phyloP scores from a whole-genome alignment of 805 yeast species.

The Danielozyma ontarioensis region DNA sequence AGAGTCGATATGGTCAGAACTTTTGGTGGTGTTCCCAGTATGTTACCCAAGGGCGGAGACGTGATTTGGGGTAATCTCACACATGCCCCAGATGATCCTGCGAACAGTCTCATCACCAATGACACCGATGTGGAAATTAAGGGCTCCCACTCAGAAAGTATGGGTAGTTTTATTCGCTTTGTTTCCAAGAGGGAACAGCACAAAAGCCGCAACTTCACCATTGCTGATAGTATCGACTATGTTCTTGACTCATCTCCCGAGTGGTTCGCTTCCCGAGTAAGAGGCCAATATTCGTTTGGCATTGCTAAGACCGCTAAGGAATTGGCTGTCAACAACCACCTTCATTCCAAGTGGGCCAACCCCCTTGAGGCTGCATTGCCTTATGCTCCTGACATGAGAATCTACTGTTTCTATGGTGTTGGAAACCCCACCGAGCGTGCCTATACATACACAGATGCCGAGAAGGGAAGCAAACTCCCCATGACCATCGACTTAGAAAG shows the following conservation, averaged over 20 bases:
- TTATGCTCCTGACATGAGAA: conserved; percentile 85
- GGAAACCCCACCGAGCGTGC: conserved; percentile 96
- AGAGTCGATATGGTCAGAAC: conserved; percentile 79
- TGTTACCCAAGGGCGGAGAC: conserved; percentile 96
- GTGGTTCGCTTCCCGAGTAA: conserved; percentile 67
- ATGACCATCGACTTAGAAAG: conserved; percentile 67
- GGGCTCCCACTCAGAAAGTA: conserved; percentile 34
- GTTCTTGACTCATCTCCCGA: conserved; percentile 61
- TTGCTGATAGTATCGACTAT: conserved; percentile 63
- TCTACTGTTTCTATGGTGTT: conserved; percentile 91
- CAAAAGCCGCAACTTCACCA: conserved; percentile 48
- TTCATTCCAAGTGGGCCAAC: conserved; percentile 83
- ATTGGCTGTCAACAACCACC: conserved; percentile 58
- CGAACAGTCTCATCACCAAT: conserved; percentile 18
- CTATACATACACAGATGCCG: conserved; percentile 68
- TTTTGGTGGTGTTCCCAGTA: conserved; percentile 92
- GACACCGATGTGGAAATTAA: conserved; percentile 11
- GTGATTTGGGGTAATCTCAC: conserved; percentile 77
- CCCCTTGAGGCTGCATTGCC: conserved; percentile 92
- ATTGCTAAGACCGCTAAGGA: conserved; percentile 57
- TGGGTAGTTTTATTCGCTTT: conserved; percentile 74
- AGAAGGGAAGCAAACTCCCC: conserved; percentile 50
- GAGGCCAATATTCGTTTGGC: conserved; percentile 76
- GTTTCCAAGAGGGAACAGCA: conserved; percentile 36
- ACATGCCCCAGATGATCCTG: conserved; percentile 68